A percentile compares a stretch with the other conserved stretches of the same genome.
These are phyloP conservation scores for Lodderomyces parapsilosis DNA, from an alignment of 1,139 yeast genomes.

Conservation along the genomic window DNA sequence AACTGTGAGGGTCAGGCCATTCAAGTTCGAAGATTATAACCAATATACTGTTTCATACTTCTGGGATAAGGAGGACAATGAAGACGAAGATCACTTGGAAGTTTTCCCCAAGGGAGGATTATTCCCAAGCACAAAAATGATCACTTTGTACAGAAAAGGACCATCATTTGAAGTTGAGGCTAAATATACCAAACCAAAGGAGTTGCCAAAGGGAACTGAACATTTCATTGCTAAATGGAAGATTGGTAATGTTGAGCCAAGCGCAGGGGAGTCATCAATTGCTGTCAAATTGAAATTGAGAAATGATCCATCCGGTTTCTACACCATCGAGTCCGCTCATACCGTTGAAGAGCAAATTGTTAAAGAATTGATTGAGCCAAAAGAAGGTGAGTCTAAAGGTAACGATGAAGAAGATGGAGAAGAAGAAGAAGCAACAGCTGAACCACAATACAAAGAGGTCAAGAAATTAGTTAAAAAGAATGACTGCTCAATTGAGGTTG, in stretches of 20 bases:
- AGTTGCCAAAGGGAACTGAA: constrained; percentile 71
- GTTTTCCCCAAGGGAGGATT: constrained; percentile 94
- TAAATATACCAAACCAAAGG: constrained; percentile 72
- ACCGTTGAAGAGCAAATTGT: constrained; percentile 89
- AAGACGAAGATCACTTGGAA: constrained; percentile 88
- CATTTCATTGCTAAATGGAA: constrained; percentile 79
- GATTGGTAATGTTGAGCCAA: constrained; percentile 79
- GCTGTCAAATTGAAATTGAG: constrained; percentile 93
- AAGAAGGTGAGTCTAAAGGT: constrained; percentile 39
- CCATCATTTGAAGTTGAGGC: constrained; percentile 83
- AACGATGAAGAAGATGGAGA: constrained; percentile 52
- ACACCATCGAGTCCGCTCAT: constrained; percentile 91
- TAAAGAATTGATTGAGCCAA: constrained; percentile 76
- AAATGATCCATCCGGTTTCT: constrained; percentile 96
- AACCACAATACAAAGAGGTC: constrained; percentile 87
- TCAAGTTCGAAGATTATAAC: constrained; percentile 96
- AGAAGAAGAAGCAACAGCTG: constrained; percentile 49
- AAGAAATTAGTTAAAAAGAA: constrained; percentile 93
- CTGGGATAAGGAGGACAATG: constrained; percentile 95
- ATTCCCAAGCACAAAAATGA: constrained; percentile 94
- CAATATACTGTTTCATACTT: constrained; percentile 88
- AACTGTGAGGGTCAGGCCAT: constrained; percentile 96
- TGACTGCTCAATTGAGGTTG: constrained; percentile 57
- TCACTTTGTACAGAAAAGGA: constrained; percentile 87
- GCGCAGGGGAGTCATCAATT: constrained; percentile 73